Percentiles rank a stretch among this genome's conserved stretches.
Evolutionary conservation across 1,139 yeast genomes (phyloP).

Genomic region (Torulaspora globosa): DNA sequence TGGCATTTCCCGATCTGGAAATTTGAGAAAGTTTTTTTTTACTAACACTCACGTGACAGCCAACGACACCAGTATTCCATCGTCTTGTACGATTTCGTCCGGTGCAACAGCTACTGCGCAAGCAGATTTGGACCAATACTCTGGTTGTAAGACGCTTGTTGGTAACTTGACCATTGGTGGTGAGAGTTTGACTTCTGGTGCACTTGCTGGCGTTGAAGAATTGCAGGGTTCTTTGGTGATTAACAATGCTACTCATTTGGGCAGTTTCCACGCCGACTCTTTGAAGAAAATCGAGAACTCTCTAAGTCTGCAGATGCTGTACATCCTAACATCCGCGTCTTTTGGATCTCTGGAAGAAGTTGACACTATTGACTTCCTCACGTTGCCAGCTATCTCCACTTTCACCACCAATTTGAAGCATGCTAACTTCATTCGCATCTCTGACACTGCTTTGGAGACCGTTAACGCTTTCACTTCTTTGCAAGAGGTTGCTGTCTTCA

Average conservation of each 20-base stretch:
- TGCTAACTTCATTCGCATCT: conserved; percentile 67
- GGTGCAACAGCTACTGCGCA: conserved; percentile 71
- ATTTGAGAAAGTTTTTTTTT: conserved; percentile 3
- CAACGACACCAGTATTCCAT: conserved; percentile 37
- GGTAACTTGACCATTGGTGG: conserved; percentile 76
- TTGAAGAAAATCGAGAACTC: conserved; percentile 71
- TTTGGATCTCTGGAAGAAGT: conserved; percentile 79
- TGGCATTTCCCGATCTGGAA: background rate
- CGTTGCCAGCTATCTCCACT: conserved; percentile 73
- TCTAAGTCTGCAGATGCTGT: conserved; percentile 58
- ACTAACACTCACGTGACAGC: conserved; percentile 32
- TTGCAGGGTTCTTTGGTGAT: conserved; percentile 72
- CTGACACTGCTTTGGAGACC: conserved; percentile 80
- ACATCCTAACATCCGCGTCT: conserved; percentile 62
- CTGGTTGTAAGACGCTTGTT: conserved; percentile 71
- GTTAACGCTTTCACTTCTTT: conserved; percentile 75
- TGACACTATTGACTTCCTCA: conserved; percentile 70
- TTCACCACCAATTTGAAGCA: conserved; percentile 73
- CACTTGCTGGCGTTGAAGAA: conserved; percentile 57
- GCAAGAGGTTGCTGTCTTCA: conserved; percentile 63
- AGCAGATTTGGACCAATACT: conserved; percentile 66
- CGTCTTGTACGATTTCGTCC: conserved; percentile 44
- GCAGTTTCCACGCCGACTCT: conserved; percentile 68
- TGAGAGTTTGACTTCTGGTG: conserved; percentile 49
- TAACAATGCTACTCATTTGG: conserved; percentile 60